A percentile compares a stretch with the other conserved stretches of the same genome.
phyloP scores from a whole-genome alignment of 1,284 basidiomycete genomes.

The Polyporus tsugae region DNA sequence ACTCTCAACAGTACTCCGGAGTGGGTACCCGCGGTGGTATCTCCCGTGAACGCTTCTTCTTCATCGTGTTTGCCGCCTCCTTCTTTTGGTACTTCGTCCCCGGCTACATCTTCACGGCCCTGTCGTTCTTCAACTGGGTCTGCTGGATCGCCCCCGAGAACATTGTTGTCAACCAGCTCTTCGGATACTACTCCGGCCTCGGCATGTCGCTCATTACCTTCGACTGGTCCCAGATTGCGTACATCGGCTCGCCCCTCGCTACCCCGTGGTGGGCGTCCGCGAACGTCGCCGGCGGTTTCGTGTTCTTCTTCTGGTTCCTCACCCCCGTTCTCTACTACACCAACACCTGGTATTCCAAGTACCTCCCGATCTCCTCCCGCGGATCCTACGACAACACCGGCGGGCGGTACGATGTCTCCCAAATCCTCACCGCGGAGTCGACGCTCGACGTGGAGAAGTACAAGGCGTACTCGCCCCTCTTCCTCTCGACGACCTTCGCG shows the following conservation, averaged over 20 bases:
- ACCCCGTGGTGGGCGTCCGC: constrained; percentile 44
- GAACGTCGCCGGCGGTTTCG: constrained; percentile 43
- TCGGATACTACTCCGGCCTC: constrained; percentile 78
- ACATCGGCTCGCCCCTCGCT: constrained; percentile 43
- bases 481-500: constrained; percentile 62
- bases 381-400: constrained; percentile 52
- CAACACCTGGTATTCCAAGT: constrained; percentile 51
- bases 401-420: constrained; percentile 57
- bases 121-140: constrained; percentile 60
- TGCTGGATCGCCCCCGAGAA: constrained; percentile 70
- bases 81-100: constrained; percentile 51
- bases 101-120: constrained; percentile 53
- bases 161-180: constrained; percentile 81
- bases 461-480: constrained; percentile 64
- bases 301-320: constrained; percentile 62
- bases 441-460: constrained; percentile 60
- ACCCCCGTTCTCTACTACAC: constrained; percentile 62
- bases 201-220: constrained; percentile 71
- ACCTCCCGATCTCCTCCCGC: constrained; percentile 46
- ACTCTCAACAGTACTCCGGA: constrained; percentile 69
- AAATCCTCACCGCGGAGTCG: constrained; percentile 53
- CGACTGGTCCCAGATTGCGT: constrained; percentile 47
- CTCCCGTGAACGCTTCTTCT: constrained; percentile 45
- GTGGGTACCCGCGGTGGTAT: constrained; percentile 71
- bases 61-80: constrained; percentile 38